These are phyloP conservation scores for Tephrocybe sp. DNA, from an alignment of 768 basidiomycete species.

Conservation along the genomic window DNA sequence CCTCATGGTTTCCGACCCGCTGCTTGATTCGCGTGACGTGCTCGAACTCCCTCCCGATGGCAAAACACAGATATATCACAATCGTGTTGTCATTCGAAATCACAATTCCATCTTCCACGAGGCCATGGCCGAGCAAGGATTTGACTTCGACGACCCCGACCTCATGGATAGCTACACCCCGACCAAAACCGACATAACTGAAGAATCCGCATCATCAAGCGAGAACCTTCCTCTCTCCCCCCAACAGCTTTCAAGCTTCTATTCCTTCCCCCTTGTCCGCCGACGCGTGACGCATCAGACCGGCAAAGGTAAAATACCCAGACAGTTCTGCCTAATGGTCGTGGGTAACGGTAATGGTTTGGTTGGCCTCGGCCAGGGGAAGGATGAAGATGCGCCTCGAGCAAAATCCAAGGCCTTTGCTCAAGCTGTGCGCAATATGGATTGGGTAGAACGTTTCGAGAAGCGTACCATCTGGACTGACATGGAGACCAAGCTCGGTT, in stretches of 20 bases:
- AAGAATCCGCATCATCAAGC: constrained; percentile 25
- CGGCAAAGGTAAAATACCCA: constrained; percentile 85
- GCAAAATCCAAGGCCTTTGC: constrained; percentile 61
- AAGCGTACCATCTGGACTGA: constrained; percentile 94
- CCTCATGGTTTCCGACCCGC: constrained; percentile 60
- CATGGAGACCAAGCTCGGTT: constrained; percentile 80
- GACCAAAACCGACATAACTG: constrained; percentile 28
- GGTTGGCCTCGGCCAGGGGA: constrained; percentile 82
- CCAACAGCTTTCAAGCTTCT: constrained; percentile 25
- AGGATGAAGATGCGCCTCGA: constrained; percentile 54
- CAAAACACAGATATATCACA: constrained; percentile 51
- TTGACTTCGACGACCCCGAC: constrained; percentile 29
- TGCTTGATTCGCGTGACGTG: constrained; percentile 62
- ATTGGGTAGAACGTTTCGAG: constrained; percentile 93
- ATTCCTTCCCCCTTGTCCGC: constrained; percentile 43
- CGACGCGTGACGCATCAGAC: constrained; percentile 85
- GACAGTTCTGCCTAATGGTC: constrained; percentile 62
- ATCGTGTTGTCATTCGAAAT: constrained; percentile 68
- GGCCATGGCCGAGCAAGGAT: constrained; percentile 32
- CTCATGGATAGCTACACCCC: constrained; percentile 28
- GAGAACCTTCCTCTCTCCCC: constrained; percentile 25
- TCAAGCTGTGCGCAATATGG: constrained; percentile 84
- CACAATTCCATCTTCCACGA: constrained; percentile 66
- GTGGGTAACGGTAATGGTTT: constrained; percentile 84
- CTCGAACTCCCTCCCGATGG: constrained; percentile 50